Percentiles rank a stretch among this genome's conserved stretches.
Evolutionary conservation across 2,329 filamentous ascomycete species (phyloP).

Genomic region (Trichoderma simmonsii): DNA sequence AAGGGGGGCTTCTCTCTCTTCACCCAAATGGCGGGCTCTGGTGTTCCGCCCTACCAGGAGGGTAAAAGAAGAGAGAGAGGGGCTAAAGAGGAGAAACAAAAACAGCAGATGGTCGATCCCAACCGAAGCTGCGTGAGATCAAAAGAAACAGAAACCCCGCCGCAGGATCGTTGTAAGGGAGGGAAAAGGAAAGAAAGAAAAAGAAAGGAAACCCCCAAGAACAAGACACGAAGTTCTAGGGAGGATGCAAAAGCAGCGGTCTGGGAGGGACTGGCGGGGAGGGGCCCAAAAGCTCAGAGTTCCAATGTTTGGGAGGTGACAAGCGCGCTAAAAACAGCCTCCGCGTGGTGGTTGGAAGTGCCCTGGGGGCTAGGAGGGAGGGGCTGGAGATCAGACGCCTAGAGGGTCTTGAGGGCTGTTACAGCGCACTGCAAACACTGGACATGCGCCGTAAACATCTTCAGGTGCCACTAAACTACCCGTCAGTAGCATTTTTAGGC

Average conservation of each 20-base stretch:
- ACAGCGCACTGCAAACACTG: background rate
- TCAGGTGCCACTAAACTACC: background rate
- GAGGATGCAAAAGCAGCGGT: slow-evolving; percentile 17
- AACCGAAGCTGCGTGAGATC: background rate
- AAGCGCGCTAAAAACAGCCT: slow-evolving; percentile 16
- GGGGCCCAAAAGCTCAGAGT: slow-evolving; percentile 5
- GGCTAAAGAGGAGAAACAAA: background rate
- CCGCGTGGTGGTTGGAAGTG: slow-evolving; percentile 16
- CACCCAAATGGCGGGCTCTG: slow-evolving; percentile 18
- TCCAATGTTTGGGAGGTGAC: slow-evolving; percentile 14
- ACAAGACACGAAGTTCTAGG: slow-evolving; percentile 7
- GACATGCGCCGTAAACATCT: background rate
- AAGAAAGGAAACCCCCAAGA: background rate
- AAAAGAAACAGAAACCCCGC: background rate
- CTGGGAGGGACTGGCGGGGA: slow-evolving; percentile 16
- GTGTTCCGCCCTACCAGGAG: background rate
- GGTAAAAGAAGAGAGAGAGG: background rate
- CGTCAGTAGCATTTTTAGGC: background rate
- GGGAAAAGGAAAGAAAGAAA: background rate
- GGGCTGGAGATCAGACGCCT: background rate
- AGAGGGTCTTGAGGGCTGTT: background rate
- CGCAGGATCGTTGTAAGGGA: background rate
- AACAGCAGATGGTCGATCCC: background rate
- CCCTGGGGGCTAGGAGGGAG: background rate
- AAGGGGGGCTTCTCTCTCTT: background rate